Percentiles rank a stretch among this genome's conserved stretches.
Evolutionary conservation across 2,329 filamentous ascomycete genomes (phyloP).

Genomic region (Ampelomyces quisqualis): DNA sequence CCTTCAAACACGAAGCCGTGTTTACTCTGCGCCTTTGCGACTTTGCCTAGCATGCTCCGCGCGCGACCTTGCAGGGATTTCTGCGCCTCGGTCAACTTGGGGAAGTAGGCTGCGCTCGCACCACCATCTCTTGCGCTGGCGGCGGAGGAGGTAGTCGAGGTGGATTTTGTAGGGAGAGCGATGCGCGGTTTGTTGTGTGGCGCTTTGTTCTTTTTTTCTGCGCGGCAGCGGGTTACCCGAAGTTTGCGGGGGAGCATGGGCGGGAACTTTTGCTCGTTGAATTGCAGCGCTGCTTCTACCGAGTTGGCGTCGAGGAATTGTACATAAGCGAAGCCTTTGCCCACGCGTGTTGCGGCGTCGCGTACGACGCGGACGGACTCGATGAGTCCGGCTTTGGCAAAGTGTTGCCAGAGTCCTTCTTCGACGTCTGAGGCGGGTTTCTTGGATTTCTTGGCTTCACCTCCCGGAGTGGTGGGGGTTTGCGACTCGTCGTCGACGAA

Average conservation of each 20-base stretch:
- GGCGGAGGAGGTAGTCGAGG: too few relatives aligned
- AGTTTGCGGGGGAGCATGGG: conserved; percentile 88
- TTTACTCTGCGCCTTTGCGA: conserved; percentile 63
- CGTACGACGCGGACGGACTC: conserved; percentile 92
- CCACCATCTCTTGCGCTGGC: conserved; percentile 37
- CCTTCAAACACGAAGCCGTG: conserved; percentile 81
- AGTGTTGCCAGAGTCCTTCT: conserved; percentile 86
- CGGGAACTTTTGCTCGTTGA: conserved; percentile 89
- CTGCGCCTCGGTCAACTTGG: conserved; percentile 69
- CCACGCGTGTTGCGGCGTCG: conserved; percentile 85
- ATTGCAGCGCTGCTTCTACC: conserved; percentile 85
- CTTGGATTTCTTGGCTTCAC: conserved; percentile 64
- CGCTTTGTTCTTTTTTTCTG: conserved; percentile 47
- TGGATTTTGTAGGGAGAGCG: too few relatives aligned
- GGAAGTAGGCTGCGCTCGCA: conserved; percentile 59
- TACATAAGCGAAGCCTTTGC: conserved; percentile 96
- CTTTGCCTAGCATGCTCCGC: conserved; percentile 70
- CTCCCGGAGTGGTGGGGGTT: conserved; percentile 61
- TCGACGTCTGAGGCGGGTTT: conserved; percentile 81
- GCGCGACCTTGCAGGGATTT: conserved; percentile 73
- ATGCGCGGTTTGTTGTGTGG: conserved; percentile 37
- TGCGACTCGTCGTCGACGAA: conserved; percentile 91
- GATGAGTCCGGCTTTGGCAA: conserved; percentile 74
- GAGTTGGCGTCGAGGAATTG: conserved; percentile 86
- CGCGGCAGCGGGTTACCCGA: conserved; percentile 83